Evolutionary conservation across 305 asterid species (phyloP).

Genomic region (Ajuga reptans): DNA sequence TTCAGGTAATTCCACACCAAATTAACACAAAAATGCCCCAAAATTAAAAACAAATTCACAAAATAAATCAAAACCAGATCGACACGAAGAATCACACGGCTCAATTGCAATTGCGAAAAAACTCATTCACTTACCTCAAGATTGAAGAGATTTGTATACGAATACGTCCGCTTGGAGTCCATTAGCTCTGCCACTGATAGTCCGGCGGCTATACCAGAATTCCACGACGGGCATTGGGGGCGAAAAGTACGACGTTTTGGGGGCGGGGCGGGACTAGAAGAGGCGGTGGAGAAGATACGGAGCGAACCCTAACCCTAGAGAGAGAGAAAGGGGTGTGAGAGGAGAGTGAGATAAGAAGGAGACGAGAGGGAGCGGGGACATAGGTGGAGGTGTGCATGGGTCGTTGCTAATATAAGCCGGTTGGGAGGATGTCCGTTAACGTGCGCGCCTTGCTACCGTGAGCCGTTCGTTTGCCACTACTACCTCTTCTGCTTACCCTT

Average conservation of each 20-base stretch:
- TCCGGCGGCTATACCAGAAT: conserved; percentile 28
- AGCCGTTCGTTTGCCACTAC: conserved; percentile 8
- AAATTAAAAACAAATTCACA: not conserved
- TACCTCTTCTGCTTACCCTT: conserved; percentile 10
- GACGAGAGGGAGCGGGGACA: conserved; percentile 52
- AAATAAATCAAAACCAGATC: conserved; percentile 11
- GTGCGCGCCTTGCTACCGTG: conserved; percentile 43
- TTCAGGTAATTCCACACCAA: conserved; percentile 16
- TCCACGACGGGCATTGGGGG: conserved; percentile 54
- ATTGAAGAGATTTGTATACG: conserved; percentile 80
- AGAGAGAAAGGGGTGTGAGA: conserved; percentile 27
- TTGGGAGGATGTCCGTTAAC: conserved; percentile 28
- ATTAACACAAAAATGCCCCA: conserved; percentile 11
- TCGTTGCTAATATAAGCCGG: conserved; percentile 53
- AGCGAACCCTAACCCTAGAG: conserved; percentile 59
- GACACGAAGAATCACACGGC: conserved; percentile 16
- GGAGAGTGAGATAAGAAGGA: conserved; percentile 42
- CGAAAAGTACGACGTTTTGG: conserved; percentile 14
- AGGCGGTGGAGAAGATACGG: conserved; percentile 21
- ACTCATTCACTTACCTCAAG: conserved; percentile 60
- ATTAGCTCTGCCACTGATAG: conserved; percentile 37
- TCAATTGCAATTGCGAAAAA: conserved; percentile 14
- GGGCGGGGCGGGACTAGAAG: conserved; percentile 15
- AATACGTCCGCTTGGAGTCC: conserved; percentile 61
- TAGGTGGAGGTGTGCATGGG: conserved; percentile 59